A percentile compares a stretch with the other conserved stretches of the same genome.
Conservation (phyloP, 2,329 filamentous ascomycete species). For the Trichoderma citrinoviride region DNA sequence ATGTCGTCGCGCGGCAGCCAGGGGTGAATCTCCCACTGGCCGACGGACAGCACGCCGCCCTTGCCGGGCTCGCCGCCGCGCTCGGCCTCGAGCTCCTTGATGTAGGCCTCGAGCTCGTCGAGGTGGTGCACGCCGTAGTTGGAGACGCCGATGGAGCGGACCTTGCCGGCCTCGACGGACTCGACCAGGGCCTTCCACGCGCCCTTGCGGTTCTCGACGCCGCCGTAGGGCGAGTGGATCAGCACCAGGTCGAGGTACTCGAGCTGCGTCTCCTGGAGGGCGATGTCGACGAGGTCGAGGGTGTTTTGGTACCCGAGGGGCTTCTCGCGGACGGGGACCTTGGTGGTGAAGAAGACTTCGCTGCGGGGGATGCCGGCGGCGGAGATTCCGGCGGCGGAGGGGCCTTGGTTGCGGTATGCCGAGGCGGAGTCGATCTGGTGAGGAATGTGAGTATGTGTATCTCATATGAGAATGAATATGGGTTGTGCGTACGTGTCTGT, state of each 20-base stretch:
- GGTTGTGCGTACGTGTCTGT: slow-evolving; percentile 48
- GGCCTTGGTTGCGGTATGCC: slow-evolving; percentile 51
- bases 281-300: slow-evolving; percentile 61
- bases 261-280: slow-evolving; percentile 59
- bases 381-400: slow-evolving; percentile 46
- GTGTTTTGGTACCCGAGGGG: slow-evolving; percentile 59
- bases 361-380: slow-evolving; percentile 43
- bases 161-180: slow-evolving; percentile 58
- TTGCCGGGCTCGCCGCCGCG: slow-evolving; percentile 57
- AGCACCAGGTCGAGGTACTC: slow-evolving; percentile 67
- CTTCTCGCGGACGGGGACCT: slow-evolving; percentile 44
- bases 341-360: slow-evolving; percentile 56
- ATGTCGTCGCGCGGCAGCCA: slow-evolving; percentile 83
- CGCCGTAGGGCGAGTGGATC: slow-evolving; percentile 61
- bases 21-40: slow-evolving; percentile 87
- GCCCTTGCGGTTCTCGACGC: slow-evolving; percentile 53
- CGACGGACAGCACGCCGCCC: slow-evolving; percentile 73
- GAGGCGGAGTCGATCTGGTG: slow-evolving; percentile 53
- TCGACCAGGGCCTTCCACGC: slow-evolving; percentile 64
- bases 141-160: slow-evolving; percentile 61
- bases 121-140: slow-evolving; percentile 65
- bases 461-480: neutral
- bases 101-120: slow-evolving; percentile 58
- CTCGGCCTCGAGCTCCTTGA: slow-evolving; percentile 59
- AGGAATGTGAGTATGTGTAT: too few relatives aligned